Conservation (phyloP, 169 alveolate genomes). For the Eimeria necatrix region DNA sequence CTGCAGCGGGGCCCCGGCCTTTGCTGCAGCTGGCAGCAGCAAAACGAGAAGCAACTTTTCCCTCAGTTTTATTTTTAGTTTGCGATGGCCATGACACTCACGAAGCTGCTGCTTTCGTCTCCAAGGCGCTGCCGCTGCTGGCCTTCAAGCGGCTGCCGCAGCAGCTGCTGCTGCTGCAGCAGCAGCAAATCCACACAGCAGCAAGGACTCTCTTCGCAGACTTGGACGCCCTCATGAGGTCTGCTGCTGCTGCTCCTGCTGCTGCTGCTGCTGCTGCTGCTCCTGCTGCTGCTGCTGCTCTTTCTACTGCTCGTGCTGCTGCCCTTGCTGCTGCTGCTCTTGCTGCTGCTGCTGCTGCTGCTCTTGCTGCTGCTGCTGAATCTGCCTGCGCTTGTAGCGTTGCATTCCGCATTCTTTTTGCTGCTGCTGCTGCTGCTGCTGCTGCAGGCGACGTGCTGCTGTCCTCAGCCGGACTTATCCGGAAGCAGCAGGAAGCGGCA, state of each 20-base stretch:
- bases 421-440: background rate
- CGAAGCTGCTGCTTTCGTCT: background rate
- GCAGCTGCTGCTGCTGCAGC: background rate
- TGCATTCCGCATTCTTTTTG: too few species aligned
- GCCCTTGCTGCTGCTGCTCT: too few species aligned
- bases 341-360: too few species aligned
- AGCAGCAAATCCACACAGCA: background rate
- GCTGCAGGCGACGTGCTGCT: background rate
- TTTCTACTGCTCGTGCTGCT: too few species aligned
- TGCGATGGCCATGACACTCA: conserved; percentile 30
- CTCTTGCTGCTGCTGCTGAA: too few species aligned
- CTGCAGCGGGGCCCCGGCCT: background rate
- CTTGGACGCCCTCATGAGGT: background rate
- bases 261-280: background rate
- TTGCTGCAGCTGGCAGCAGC: background rate
- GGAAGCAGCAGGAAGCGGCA: background rate
- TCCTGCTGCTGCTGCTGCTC: too few species aligned
- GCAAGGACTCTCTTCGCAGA: background rate
- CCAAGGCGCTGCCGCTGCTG: background rate
- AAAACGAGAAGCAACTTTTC: background rate
- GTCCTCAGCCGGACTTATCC: background rate
- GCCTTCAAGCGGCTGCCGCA: background rate
- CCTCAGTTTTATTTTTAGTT: background rate
- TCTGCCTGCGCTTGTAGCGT: too few species aligned
- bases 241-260: background rate